Base-by-base conservation (phyloP, 305 asterid genomes). In the Plantago coronopus region DNA sequence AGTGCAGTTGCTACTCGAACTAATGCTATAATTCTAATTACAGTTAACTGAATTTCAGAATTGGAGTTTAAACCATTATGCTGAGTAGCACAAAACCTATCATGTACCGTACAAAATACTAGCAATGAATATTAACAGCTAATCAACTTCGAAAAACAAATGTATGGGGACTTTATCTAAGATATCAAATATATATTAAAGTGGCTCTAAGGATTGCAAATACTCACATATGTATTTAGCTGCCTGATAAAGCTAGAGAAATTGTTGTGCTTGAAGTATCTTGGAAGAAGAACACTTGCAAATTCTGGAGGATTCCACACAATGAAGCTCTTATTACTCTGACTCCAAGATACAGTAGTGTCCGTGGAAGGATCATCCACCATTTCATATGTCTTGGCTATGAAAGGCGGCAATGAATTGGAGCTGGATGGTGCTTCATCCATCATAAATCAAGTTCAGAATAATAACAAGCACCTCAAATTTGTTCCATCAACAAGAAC, bases 371-470 rank as follows among this genome's bases (percentile, higher is more conserved):
- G 76, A 75, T 87, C 90, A 46, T 87, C 90, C 70, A 87, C 94
- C 95, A 87, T 87, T 72, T 87, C 95, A 63, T 87, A 87, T 2
- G 85, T 84, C 82, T 87, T 87, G 7, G 76, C 84, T 17, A 84
- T 76, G 71, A 87, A 87, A 48, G 95, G 94, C 42, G 95, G 86
- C 72, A 83, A 67, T 4, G 85, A 71, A 72, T 73, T 83, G 7
- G 82, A 66, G 68, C 74, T 74, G 20, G 79, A 63, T 17, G 79
- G 64, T 56, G 84, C 77, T 70, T 86, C 95, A 73, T 86, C 95
- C 91, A 84, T 81, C 79, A 38, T 63, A 42, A 55, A 64, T 38
- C 37, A 31, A 27, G n/a, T 48, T 53, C 64, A 34, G 46, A 57
- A 34, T 45, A 43, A 44, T 29, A 61, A 59, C 46, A 58, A 27